These are phyloP conservation scores for Cercospora berteroae DNA, from an alignment of 2,329 filamentous ascomycete genomes.

Conservation along the genomic window DNA sequence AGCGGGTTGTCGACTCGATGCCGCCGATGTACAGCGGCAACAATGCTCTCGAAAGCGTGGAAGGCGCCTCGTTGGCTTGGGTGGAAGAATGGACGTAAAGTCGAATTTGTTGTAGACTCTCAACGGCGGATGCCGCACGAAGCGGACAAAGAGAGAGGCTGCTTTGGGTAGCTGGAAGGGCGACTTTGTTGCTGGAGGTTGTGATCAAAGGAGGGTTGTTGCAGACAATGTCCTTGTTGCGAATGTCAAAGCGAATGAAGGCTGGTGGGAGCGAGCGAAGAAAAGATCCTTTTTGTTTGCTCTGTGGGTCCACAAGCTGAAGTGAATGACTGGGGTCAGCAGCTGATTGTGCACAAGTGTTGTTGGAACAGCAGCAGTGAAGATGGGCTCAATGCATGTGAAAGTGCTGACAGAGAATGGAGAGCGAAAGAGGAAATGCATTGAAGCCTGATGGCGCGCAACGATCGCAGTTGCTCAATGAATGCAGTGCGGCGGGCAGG, in stretches of 20 bases:
- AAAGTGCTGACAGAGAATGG: background rate
- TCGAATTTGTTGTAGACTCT: background rate
- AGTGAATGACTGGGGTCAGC: background rate
- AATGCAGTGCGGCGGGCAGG: background rate
- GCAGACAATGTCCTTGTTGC: constrained; percentile 1
- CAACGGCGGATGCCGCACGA: background rate
- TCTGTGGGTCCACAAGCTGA: background rate
- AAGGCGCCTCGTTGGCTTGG: constrained; percentile 11
- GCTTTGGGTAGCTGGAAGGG: background rate
- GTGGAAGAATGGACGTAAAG: background rate
- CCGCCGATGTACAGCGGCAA: constrained; percentile 17
- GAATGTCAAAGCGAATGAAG: background rate
- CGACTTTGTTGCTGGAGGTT: background rate
- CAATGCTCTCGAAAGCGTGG: background rate
- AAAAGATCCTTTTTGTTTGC: background rate
- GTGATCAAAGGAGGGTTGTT: background rate
- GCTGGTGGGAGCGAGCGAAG: background rate
- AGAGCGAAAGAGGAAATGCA: background rate
- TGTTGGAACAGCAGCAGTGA: background rate
- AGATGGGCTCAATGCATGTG: background rate
- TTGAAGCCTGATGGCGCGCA: background rate
- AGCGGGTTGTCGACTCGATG: constrained; percentile 2
- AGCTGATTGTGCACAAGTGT: background rate
- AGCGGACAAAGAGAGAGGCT: background rate
- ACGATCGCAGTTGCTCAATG: background rate